Evolutionary conservation across 371 early-diverging fungal species (phyloP).

Genomic region (Enterocytospora artemiae): DNA sequence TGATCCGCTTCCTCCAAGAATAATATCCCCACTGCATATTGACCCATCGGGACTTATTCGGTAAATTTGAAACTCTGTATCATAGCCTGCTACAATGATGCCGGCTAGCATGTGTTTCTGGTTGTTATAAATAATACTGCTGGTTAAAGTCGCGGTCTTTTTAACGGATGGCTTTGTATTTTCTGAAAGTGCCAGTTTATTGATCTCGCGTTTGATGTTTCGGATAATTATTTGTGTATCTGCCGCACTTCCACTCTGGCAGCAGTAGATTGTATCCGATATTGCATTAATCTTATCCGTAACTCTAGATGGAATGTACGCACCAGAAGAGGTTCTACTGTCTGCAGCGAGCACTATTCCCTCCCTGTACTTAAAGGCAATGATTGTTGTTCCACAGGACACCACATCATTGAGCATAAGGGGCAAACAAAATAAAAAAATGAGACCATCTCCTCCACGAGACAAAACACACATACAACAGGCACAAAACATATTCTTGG

Average conservation of each 20-base stretch:
- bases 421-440: neutral
- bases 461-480: too few relatives aligned
- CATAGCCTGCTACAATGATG: conserved; percentile 96
- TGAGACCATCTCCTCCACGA: too few relatives aligned
- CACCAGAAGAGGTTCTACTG: conserved; percentile 84
- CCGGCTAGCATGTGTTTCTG: conserved; percentile 71
- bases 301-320: conserved; percentile 77
- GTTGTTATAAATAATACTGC: conserved; percentile 82
- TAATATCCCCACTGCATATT: conserved; percentile 75
- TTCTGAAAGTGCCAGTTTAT: conserved; percentile 61
- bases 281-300: conserved; percentile 94
- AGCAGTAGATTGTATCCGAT: conserved; percentile 84
- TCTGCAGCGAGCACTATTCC: conserved; percentile 97
- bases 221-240: conserved; percentile 95
- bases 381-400: conserved; percentile 74
- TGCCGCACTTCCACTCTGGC: conserved; percentile 90
- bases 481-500: neutral
- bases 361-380: conserved; percentile 82
- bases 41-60: conserved; percentile 84
- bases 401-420: conserved; percentile 33
- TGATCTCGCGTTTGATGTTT: conserved; percentile 74
- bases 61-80: conserved; percentile 71
- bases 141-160: conserved; percentile 79
- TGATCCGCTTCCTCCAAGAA: conserved; percentile 91
- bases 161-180: conserved; percentile 71